Evolutionary conservation across 257 asterid species (phyloP).

Genomic region (Linderniella brevidens): DNA sequence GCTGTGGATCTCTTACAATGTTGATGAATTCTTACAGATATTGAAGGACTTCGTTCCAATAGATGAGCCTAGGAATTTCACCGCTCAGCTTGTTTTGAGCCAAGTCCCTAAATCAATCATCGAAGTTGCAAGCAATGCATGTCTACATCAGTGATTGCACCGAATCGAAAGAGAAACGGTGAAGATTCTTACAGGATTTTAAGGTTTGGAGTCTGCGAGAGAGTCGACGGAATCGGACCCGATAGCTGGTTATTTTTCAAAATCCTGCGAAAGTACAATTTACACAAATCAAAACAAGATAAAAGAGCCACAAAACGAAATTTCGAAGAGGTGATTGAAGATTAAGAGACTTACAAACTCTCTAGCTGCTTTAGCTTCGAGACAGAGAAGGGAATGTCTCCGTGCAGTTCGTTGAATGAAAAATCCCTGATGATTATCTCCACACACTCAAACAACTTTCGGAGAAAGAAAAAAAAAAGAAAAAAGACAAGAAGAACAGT

Average conservation of each 20-base stretch:
- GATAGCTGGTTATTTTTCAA: slow-evolving; percentile 30
- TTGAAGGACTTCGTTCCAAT: slow-evolving; percentile 94
- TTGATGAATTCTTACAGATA: slow-evolving; percentile 44
- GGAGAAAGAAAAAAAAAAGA: too few species aligned
- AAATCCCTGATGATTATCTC: slow-evolving; percentile 38
- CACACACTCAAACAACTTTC: too few species aligned
- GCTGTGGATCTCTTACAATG: too few species aligned
- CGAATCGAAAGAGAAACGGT: too few species aligned
- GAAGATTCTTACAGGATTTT: slow-evolving; percentile 56
- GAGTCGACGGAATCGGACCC: slow-evolving; percentile 95
- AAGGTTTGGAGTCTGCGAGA: slow-evolving; percentile 91
- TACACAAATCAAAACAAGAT: too few species aligned
- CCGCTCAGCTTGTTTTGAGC: slow-evolving; percentile 87
- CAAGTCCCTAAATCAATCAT: slow-evolving; percentile 40
- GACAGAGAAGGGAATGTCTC: slow-evolving; percentile 87
- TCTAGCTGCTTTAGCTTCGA: slow-evolving; percentile 91
- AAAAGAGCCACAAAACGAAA: background rate
- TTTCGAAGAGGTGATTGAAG: background rate
- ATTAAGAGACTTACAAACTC: slow-evolving; percentile 29
- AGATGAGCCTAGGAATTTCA: slow-evolving; percentile 83
- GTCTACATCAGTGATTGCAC: too few species aligned
- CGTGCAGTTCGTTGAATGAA: slow-evolving; percentile 72
- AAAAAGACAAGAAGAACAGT: too few species aligned
- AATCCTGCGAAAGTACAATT: background rate
- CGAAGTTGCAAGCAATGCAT: too few species aligned